A percentile compares a stretch with the other conserved stretches of the same genome.
Evolutionary conservation across 176 grass and related monocot species (phyloP).

Genomic region (Thinopyrum elongatum): DNA sequence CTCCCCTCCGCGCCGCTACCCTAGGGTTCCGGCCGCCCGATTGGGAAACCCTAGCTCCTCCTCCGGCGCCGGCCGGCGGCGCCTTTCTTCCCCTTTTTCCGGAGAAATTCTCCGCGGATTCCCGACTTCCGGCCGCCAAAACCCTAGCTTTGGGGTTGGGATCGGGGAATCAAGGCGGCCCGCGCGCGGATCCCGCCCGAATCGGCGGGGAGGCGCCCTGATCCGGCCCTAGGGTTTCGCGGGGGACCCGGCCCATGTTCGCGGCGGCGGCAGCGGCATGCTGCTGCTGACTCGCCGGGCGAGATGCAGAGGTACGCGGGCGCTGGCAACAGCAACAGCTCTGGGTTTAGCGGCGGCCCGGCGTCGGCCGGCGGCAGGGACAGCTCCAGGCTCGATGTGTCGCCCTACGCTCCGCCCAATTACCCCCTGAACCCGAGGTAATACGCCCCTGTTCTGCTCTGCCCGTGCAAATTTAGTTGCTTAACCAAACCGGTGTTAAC

Average conservation of each 20-base stretch:
- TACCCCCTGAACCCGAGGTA: constrained; percentile 76
- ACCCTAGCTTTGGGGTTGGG: constrained; percentile 24
- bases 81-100: not conserved
- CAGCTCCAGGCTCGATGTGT: constrained; percentile 46
- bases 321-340: constrained; percentile 55
- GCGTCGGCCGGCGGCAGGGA: constrained; percentile 36
- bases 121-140: not conserved
- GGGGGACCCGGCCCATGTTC: constrained; percentile 4
- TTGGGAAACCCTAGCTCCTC: constrained; percentile 15
- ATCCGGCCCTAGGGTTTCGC: constrained; percentile 48
- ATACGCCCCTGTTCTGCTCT: not conserved
- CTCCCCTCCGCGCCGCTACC: not conserved
- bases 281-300: constrained; percentile 51
- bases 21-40: not conserved
- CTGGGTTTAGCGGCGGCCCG: constrained; percentile 45
- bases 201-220: not conserved
- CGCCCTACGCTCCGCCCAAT: constrained; percentile 55
- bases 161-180: not conserved
- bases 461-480: not conserved
- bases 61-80: not conserved
- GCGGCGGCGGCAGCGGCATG: constrained; percentile 13
- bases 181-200: constrained; percentile 25
- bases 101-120: not conserved
- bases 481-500: not conserved
- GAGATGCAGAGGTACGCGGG: constrained; percentile 83